Evolutionary conservation across 345 rosid genomes (phyloP), one percentile per base, ranked within the genome.

Genomic region (Salix arbutifolia): DNA sequence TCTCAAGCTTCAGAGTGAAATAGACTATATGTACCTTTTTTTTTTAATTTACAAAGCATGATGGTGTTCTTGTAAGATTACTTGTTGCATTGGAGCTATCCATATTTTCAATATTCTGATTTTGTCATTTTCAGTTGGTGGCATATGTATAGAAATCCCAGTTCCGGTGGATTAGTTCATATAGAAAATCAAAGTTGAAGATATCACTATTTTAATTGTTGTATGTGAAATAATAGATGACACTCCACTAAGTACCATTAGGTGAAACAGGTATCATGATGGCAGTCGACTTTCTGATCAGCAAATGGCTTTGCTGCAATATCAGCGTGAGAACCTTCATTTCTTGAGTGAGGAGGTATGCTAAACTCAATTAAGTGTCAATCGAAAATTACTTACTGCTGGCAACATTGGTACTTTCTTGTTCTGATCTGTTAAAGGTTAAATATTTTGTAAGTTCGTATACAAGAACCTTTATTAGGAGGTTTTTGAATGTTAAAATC

Each of bases 281-380:
- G 95, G 94, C 48, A 92, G 95, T 66, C 89, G 97, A 31, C 94
- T 95, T 71, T 95, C 97, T 74, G 99, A 95, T 83, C 97, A 95
- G 85, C 97, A 95, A 79, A 95, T 89, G 90, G 97, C 97, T 75
- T 83, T 95, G 87, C 82, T 95, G 85, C 99, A 93, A 77, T 95
- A 95, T 83, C 97, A 95, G 75, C 97, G 99, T 26, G 99, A 95
- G 78, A 95, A 95, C 83, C 97, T 95, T 69, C 97, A 93, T 84
- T 95, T 95, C 78, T 82, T 95, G 78, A 93, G 97, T 21, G 96
- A 95, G 84, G 98, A 94, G 99, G 99, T 90, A 85, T 19, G 38
- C 67, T 25, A 4, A 66, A 17, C 69, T 66, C 69, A 31, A 8
- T 5, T 30, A 30, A 31, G 35, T 37, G 3, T 33, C 21, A 66